These are phyloP conservation scores for Acacia acuminata DNA, from an alignment of 306 rosid genomes.

Conservation along the genomic window DNA sequence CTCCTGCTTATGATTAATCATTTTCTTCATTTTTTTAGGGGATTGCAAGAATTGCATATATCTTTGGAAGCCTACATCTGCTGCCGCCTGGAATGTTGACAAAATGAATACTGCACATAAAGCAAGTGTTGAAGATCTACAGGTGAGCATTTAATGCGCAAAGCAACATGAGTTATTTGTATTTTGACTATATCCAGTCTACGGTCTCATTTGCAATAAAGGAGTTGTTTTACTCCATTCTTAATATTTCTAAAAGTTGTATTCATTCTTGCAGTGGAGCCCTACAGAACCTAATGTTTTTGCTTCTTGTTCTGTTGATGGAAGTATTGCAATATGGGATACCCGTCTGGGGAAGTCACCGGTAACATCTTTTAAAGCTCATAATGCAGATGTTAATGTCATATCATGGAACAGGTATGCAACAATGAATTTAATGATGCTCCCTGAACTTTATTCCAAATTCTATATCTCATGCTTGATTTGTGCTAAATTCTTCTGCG, in stretches of 20 bases:
- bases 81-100: constrained; percentile 74
- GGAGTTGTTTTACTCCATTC: constrained; percentile 5
- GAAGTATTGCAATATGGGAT: constrained; percentile 88
- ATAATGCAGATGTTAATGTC: constrained; percentile 91
- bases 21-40: constrained; percentile 51
- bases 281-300: constrained; percentile 77
- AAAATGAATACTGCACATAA: constrained; percentile 57
- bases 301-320: constrained; percentile 91
- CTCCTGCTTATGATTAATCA: neutral
- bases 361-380: constrained; percentile 67
- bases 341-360: constrained; percentile 70
- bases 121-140: constrained; percentile 92
- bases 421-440: neutral
- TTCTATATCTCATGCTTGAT: neutral
- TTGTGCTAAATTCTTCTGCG: constrained; percentile 19
- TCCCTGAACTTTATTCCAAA: neutral
- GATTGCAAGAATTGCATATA: constrained; percentile 75
- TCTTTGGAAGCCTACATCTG: constrained; percentile 90
- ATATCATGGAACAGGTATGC: constrained; percentile 92
- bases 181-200: constrained; percentile 10
- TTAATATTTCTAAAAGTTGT: constrained; percentile 14
- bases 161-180: constrained; percentile 28
- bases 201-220: neutral
- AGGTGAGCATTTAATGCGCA: constrained; percentile 46
- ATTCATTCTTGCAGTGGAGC: constrained; percentile 80